Evolutionary conservation across 371 early-diverging fungal genomes (phyloP), one percentile per base, ranked within the genome.

Genomic region (Mortierella sp.): DNA sequence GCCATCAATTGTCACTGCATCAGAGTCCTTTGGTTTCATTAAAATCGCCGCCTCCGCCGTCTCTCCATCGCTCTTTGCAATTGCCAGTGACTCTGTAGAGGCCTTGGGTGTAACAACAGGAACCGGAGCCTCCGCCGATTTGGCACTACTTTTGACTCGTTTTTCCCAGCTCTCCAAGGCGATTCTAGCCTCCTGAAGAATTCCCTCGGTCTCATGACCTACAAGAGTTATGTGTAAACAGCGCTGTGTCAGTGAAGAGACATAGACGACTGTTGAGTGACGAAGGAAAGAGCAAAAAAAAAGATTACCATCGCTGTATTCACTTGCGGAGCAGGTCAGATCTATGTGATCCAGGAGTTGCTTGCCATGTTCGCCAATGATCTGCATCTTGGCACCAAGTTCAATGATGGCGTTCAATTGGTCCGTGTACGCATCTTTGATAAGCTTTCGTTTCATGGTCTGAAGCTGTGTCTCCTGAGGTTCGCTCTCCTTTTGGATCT

Each of bases 321-420:
- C 8, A 3, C 19, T 9, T 2, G 24, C 34, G 30, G 64, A 21
- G 42, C 64, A 42, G 23, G 52, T 39, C 5, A 55, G 10, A 26
- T 72, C 73, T 19, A 72, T 72, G 31, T 66, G 51, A 23, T 76
- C 78, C 18, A 76, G 66, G 47, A 69, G 78, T 0, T 70, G 70
- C 27, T 65, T 69, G 26, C 76, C 76, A 62, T 76, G 76, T 34
- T 76, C 76, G 19, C 76, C 76, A 59, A 76, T 76, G 30, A 76
- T 76, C 42, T 69, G 70, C 76, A 76, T 76, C 54, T 76, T 76
- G 51, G 46, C 65, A 28, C 76, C 76, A 19, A 76, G 58, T 41
- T 76, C 76, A 5, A 76, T 54, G 12, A 69, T 66, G 31, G 76
- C 76, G 49, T 65, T 65, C 70, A 76, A 45, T 26, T 76, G 70